Evolutionary conservation across 1,284 basidiomycete genomes (phyloP), one percentile per base, ranked within the genome.

Genomic region (Sphagnurus paluster): DNA sequence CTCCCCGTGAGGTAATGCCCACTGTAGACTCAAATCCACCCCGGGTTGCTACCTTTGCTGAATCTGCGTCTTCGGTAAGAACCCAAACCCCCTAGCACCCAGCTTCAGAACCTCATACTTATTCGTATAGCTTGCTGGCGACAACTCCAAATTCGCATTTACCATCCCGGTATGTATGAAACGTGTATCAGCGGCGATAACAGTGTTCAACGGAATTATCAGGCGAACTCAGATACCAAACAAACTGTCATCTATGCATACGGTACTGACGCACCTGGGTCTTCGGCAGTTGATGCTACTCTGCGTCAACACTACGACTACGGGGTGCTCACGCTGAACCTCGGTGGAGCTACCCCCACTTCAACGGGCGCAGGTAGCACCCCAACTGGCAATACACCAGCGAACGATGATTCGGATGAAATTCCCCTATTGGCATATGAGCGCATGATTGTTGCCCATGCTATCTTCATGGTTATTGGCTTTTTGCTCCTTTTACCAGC

Each of bases 401-500:
- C 39, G 23, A 41, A 20, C 29, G 45, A 49, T 41, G 40, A 49
- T 35, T 55, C 57, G 3, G 45, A 56, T 30, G 55, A 60, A 34
- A 58, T 61, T 9, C 66, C 69, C 17, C 54, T 68, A 16, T 55
- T 58, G 37, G 63, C 62, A 4, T 72, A 67, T 49, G 68, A 76
- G 57, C 65, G 68, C 48, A 52, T 71, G 39, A 66, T 83, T 26
- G 59, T 82, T 34, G 76, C 79, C 1, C 82, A 84, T 61, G 80
- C 73, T 1, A 65, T 76, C 24, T 66, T 80, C 46, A 77, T 73
- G 36, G 66, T 67, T 5, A 42, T 80, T 20, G 83, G 76, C 1
- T 83, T 83, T 55, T 64, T 85, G 47, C 37, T 85, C 5, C 61
- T 87, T 26, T 65, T 86, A 0, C 84, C 85, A 2, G 59, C 67